Evolutionary conservation across 1,284 basidiomycete species (phyloP).

Genomic region (Peniophora sp.): DNA sequence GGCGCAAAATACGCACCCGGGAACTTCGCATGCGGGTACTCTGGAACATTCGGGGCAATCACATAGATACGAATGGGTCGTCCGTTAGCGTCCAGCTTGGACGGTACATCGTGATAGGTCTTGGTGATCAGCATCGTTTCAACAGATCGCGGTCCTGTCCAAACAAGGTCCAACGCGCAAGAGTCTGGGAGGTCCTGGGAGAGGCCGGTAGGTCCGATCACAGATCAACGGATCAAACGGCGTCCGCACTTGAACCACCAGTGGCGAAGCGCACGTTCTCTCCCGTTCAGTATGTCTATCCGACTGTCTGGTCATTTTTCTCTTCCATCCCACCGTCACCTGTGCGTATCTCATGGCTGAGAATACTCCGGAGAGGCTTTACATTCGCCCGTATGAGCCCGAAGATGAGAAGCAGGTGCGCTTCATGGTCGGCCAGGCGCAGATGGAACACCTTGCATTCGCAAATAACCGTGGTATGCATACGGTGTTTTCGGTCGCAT

Average conservation of each 20-base stretch:
- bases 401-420: constrained; percentile 28
- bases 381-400: constrained; percentile 45
- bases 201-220: background rate
- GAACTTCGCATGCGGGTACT: constrained; percentile 77
- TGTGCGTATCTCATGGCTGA: background rate
- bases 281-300: background rate
- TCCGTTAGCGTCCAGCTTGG: constrained; percentile 53
- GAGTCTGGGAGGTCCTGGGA: background rate
- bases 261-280: too few species aligned
- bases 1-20: constrained; percentile 42
- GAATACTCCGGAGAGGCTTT: constrained; percentile 18
- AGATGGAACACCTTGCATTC: constrained; percentile 62
- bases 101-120: constrained; percentile 68
- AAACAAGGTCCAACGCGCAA: background rate
- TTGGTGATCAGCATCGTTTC: constrained; percentile 68
- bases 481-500: background rate
- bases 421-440: constrained; percentile 61
- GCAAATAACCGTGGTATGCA: constrained; percentile 59
- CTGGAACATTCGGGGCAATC: constrained; percentile 59
- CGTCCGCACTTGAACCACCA: background rate
- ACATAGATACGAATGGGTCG: constrained; percentile 73
- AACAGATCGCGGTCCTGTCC: background rate
- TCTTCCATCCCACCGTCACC: constrained; percentile 1
- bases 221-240: background rate
- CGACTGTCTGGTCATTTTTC: background rate